Evolutionary conservation across 1,139 yeast genomes (phyloP), one percentile per base, ranked within the genome.

Genomic region (Saccharomyces uvarum): DNA sequence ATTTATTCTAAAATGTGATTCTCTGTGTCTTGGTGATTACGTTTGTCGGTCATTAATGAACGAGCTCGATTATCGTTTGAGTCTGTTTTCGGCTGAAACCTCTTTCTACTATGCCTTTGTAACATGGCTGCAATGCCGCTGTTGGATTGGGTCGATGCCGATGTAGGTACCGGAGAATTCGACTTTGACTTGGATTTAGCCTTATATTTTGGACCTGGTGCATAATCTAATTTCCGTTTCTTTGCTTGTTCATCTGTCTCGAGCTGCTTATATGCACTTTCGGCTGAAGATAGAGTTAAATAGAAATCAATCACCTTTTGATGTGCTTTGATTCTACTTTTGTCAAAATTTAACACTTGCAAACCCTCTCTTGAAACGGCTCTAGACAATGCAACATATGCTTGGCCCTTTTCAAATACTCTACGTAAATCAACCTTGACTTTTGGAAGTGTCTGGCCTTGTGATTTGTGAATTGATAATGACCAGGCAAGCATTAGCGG

Each of bases 401-500:
- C 96, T 69, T 93, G 99, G 0, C 99, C 99, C 58, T 83, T 86
- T 66, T 91, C 99, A 70, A 93, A 93, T 0, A 87, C 84, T 56
- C 77, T 76, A 42, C 78, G 75, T 58, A 93, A 75, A 69, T 95
- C 96, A 4, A 93, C 96, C 62, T 81, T 81, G 1, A 89, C 96
- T 60, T 81, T 80, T 2, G 86, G 86, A 51, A 93, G 73, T 0
- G 99, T 91, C 69, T 95, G 99, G 2, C 99, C 99, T 68, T 93
- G 99, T 0, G 97, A 85, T 71, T 93, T 93, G 69, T 93, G 99
- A 51, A 93, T 91, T 0, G 97, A 89, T 47, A 93, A 72, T 0
- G 99, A 91, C 97, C 98, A 93, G 0, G 99, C 96, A 16, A 91
- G 74, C 63, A 90, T 85, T 52, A 93, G 73, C 0, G 99, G 99